Base-by-base conservation (phyloP, 192 early-diverging fungal species). In the Backusella macrospora region DNA sequence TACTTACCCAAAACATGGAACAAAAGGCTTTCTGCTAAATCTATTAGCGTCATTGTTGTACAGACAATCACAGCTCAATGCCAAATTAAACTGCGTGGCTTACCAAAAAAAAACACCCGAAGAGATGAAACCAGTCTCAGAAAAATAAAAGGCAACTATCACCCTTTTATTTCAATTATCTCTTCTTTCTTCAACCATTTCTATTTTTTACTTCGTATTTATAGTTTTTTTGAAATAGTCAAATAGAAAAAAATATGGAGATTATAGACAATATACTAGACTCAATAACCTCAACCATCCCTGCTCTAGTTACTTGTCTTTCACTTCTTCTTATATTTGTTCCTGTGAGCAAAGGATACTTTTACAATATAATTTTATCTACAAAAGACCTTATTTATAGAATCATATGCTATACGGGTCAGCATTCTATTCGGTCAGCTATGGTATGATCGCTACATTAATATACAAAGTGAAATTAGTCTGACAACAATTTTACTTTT, bases 261-360 rank as follows among this genome's bases (percentile, higher is more conserved):
- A 55, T 16, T 9, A 10, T 23, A 55, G 52, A 55, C 9, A 23
- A 55, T 59, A 59, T 59, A 59, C 26, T 59, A 1, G 52, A 59
- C 26, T 59, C 52, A 26, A 26, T 13, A 26, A 26, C 18, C 52
- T 59, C 52, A 26, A 4, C 23, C 21, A 59, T 59, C 26, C 52
- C 52, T 10, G 26, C 52, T 59, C 26, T 59, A 59, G 3, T 59
- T n/a, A 59, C 52, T 12, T 14, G 10, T n/a, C 52, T 59, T 9
- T 59, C 52, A 59, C 52, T 59, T 59, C 26, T 23, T 23, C 21
- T 59, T 59, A 59, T 59, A 59, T 59, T 59, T 26, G 52, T 59
- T 59, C 52, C 52, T 26, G 52, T 21, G 4, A 59, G 52, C 23
- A 59, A 59, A 59, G 26, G 52, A 8, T 59, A 26, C 23, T 12